phyloP scores from a whole-genome alignment of 768 basidiomycete species.

The Tulasnella sp. region DNA sequence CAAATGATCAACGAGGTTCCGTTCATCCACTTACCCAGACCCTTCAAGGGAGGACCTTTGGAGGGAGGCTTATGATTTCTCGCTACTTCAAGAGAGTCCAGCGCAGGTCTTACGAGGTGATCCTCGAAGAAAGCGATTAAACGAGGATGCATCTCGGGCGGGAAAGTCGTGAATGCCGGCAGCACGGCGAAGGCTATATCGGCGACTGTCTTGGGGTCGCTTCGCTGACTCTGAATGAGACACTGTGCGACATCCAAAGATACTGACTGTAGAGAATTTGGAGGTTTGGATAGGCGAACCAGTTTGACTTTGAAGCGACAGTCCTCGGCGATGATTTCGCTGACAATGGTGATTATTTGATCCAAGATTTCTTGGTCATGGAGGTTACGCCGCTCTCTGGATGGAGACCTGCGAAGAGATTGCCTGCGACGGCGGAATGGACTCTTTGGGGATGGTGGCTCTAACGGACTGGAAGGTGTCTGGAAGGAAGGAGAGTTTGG shows the following conservation, averaged over 20 bases:
- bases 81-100: constrained; percentile 28
- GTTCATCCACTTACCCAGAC: too few species aligned
- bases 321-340: constrained; percentile 57
- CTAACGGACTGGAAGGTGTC: background rate
- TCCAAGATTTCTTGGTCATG: constrained; percentile 13
- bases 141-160: constrained; percentile 44
- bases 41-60: too few species aligned
- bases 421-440: constrained; percentile 36
- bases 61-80: too few species aligned
- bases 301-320: constrained; percentile 49
- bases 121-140: constrained; percentile 59
- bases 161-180: constrained; percentile 63
- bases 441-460: constrained; percentile 22
- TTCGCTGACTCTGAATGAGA: constrained; percentile 42
- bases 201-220: constrained; percentile 40
- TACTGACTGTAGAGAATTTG: constrained; percentile 60
- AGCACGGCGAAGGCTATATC: constrained; percentile 55
- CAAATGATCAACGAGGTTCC: too few species aligned
- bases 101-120: constrained; percentile 39
- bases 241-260: constrained; percentile 52
- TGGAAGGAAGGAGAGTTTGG: background rate
- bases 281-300: constrained; percentile 53
- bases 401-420: constrained; percentile 28
- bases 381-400: background rate
- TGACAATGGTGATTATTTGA: constrained; percentile 45